phyloP scores from a whole-genome alignment of 1,284 basidiomycete species.

The Fomitopsis palustris region DNA sequence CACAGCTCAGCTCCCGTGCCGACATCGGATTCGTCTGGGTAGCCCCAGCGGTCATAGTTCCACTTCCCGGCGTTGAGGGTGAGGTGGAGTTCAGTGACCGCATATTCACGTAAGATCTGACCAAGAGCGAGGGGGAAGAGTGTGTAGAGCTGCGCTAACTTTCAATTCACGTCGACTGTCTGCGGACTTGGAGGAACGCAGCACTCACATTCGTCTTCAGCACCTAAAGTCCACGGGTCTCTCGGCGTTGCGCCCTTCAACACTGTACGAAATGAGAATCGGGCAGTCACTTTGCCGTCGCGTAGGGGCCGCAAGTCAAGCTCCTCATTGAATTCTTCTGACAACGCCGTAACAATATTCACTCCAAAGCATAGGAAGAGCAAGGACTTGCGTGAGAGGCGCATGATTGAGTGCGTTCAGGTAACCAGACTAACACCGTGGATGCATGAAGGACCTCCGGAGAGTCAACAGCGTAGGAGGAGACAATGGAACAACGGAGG shows the following conservation, averaged over 20 bases:
- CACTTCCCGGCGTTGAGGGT: slow-evolving; percentile 88
- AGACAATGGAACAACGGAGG: no score
- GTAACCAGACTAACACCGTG: no score
- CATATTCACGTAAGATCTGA: slow-evolving; percentile 81
- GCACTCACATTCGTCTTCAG: slow-evolving; percentile 51
- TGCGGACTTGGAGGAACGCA: neutral
- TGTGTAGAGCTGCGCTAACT: slow-evolving; percentile 73
- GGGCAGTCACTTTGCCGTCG: slow-evolving; percentile 82
- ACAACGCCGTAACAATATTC: neutral
- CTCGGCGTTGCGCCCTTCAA: slow-evolving; percentile 51
- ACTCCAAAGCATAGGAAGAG: neutral
- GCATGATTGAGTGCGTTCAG: neutral
- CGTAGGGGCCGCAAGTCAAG: slow-evolving; percentile 72
- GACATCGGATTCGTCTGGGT: slow-evolving; percentile 73
- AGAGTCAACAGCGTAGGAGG: no score
- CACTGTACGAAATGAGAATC: slow-evolving; percentile 81
- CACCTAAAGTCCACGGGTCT: slow-evolving; percentile 44
- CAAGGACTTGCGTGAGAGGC: neutral
- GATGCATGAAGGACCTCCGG: no score
- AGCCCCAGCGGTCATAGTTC: slow-evolving; percentile 86
- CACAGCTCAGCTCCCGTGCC: slow-evolving; percentile 86
- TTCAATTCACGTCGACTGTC: neutral
- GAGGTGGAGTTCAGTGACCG: slow-evolving; percentile 84
- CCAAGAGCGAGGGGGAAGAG: slow-evolving; percentile 85
- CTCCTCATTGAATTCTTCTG: slow-evolving; percentile 64